A percentile compares a stretch with the other conserved stretches of the same genome.
Conservation (phyloP, 1,139 yeast species). For the Zhuliangozyma parablackwelliae region DNA sequence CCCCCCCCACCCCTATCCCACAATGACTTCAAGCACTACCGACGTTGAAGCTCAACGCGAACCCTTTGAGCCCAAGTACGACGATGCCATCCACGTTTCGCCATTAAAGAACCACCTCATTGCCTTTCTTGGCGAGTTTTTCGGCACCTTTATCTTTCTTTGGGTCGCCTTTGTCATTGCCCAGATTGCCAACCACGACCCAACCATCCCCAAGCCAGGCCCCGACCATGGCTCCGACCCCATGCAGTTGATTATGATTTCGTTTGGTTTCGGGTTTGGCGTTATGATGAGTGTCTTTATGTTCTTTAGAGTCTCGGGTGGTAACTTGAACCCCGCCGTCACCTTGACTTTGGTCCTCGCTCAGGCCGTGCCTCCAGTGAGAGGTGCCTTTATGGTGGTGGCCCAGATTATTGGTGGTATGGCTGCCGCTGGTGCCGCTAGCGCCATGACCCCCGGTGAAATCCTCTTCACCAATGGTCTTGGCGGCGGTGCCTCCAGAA, state of each 20-base stretch:
- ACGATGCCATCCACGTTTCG: slow-evolving; percentile 14
- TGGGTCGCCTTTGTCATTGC: slow-evolving; percentile 84
- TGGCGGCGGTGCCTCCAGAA: slow-evolving; percentile 67
- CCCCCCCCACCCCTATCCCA: background rate
- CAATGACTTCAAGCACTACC: slow-evolving; percentile 14
- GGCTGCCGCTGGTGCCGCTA: slow-evolving; percentile 90
- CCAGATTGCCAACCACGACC: slow-evolving; percentile 74
- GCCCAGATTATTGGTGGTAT: slow-evolving; percentile 81
- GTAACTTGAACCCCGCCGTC: slow-evolving; percentile 88
- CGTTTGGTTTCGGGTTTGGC: slow-evolving; percentile 85
- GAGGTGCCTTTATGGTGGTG: slow-evolving; percentile 62
- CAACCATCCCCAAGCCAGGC: slow-evolving; percentile 29
- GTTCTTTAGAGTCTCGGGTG: slow-evolving; percentile 81
- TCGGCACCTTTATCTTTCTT: slow-evolving; percentile 81
- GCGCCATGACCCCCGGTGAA: slow-evolving; percentile 82
- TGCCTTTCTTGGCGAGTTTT: slow-evolving; percentile 55
- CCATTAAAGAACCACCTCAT: slow-evolving; percentile 30
- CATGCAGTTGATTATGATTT: slow-evolving; percentile 67
- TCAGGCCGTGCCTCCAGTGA: slow-evolving; percentile 67
- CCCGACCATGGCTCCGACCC: slow-evolving; percentile 49
- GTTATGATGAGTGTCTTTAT: slow-evolving; percentile 73
- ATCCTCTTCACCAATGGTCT: slow-evolving; percentile 67
- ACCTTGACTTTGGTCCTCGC: slow-evolving; percentile 67
- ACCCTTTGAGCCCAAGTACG: slow-evolving; percentile 25
- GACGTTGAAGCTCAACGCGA: slow-evolving; percentile 30